Conservation (phyloP, 2,329 filamentous ascomycete genomes). For the Alternaria viburni region DNA sequence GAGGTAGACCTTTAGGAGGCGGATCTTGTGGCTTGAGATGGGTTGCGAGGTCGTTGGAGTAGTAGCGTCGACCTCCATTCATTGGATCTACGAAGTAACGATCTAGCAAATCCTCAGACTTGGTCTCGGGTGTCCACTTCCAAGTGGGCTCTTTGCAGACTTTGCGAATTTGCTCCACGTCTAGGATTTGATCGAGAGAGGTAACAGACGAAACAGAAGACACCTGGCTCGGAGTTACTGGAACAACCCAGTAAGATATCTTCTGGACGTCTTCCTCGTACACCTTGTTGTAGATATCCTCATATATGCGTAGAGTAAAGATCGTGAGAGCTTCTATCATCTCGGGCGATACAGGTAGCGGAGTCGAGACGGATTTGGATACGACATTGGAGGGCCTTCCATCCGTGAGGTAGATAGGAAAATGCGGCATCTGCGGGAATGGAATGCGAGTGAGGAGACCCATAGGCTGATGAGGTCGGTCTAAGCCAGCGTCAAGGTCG, state of each 20-base stretch:
- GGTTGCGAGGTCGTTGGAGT: slow-evolving; percentile 53
- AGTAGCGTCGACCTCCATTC: slow-evolving; percentile 66
- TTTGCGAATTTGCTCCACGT: slow-evolving; percentile 65
- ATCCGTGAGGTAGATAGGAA: slow-evolving; percentile 75
- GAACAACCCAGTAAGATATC: slow-evolving; percentile 85
- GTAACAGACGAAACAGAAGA: background rate
- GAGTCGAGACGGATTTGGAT: slow-evolving; percentile 53
- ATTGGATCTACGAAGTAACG: slow-evolving; percentile 63
- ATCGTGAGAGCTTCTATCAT: slow-evolving; percentile 64
- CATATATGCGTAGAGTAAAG: slow-evolving; percentile 79
- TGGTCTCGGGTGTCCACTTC: slow-evolving; percentile 53
- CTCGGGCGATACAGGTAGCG: slow-evolving; percentile 54
- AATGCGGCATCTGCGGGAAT: slow-evolving; percentile 69
- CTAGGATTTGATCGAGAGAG: slow-evolving; percentile 53
- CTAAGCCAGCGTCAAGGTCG: slow-evolving; percentile 65
- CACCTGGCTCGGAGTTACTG: slow-evolving; percentile 48
- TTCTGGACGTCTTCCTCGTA: slow-evolving; percentile 69
- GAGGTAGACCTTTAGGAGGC: slow-evolving; percentile 64
- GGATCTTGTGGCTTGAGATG: slow-evolving; percentile 69
- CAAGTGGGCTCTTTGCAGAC: slow-evolving; percentile 51
- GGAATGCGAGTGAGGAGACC: slow-evolving; percentile 71
- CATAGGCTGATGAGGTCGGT: slow-evolving; percentile 67
- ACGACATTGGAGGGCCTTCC: slow-evolving; percentile 65
- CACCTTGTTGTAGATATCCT: slow-evolving; percentile 87
- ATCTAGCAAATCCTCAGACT: slow-evolving; percentile 51